Evolutionary conservation across 2,329 filamentous ascomycete species (phyloP).

Genomic region (Paracoccidioides brasiliensis): DNA sequence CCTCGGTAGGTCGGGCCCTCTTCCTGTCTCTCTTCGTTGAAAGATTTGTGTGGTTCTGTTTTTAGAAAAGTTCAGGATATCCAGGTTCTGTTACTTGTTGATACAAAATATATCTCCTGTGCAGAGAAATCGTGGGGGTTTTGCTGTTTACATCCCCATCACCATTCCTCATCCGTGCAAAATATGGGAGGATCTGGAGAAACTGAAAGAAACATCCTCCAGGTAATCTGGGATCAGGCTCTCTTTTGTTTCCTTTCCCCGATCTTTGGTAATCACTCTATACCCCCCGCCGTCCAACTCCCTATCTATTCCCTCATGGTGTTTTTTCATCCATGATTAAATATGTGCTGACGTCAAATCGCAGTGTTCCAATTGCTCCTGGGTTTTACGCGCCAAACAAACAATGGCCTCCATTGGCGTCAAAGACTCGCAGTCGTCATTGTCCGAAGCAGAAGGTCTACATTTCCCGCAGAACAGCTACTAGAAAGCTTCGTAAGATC

Average conservation of each 20-base stretch:
- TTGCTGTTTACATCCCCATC: too few species aligned
- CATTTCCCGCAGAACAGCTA: not conserved
- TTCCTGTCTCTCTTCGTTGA: too few species aligned
- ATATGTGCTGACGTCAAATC: not conserved
- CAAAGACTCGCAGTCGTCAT: not conserved
- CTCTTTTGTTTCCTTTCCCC: not conserved
- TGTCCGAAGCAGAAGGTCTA: not conserved
- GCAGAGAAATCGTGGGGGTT: too few species aligned
- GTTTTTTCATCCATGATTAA: not conserved
- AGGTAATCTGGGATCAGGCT: not conserved
- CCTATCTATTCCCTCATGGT: not conserved
- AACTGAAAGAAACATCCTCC: not conserved
- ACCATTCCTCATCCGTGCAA: not conserved
- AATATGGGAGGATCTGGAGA: not conserved
- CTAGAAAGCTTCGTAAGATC: not conserved
- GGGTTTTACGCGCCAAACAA: not conserved
- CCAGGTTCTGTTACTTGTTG: too few species aligned
- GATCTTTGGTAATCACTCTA: not conserved
- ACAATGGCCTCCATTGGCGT: not conserved
- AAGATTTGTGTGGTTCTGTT: too few species aligned
- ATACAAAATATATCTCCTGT: too few species aligned
- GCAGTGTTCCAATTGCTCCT: not conserved
- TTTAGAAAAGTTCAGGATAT: too few species aligned
- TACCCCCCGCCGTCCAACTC: not conserved
- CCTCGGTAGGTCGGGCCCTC: too few species aligned